Conservation (phyloP, 2,329 filamentous ascomycete species). For the Stylonectria norvegica region DNA sequence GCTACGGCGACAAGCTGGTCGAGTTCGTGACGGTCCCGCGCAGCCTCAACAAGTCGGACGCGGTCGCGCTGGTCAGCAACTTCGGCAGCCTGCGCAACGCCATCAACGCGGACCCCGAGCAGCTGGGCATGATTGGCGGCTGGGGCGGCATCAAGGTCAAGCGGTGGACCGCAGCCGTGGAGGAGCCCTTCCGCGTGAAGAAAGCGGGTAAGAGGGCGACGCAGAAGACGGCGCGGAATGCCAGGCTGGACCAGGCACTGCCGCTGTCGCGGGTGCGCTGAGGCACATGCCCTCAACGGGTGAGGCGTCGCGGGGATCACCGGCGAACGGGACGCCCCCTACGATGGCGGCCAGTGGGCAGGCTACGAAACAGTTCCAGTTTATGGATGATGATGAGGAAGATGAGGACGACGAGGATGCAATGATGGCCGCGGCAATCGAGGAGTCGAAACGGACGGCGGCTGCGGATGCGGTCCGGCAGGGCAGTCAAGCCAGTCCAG, state of each 20-base stretch:
- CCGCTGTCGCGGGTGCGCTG: constrained; percentile 38
- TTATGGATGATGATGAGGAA: constrained; percentile 41
- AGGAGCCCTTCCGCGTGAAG: constrained; percentile 78
- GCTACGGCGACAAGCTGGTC: constrained; percentile 80
- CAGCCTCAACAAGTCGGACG: constrained; percentile 91
- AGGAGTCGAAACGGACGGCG: constrained; percentile 43
- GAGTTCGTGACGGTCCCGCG: constrained; percentile 91
- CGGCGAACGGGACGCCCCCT: constrained; percentile 12
- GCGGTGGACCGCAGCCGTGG: constrained; percentile 75
- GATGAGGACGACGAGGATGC: constrained; percentile 49
- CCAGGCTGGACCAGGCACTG: constrained; percentile 37
- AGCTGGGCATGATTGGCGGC: constrained; percentile 78
- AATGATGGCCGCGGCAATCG: constrained; percentile 46
- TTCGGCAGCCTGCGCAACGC: constrained; percentile 88
- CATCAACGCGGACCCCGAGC: constrained; percentile 82
- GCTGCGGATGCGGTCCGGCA: constrained; percentile 24
- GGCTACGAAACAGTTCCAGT: constrained; percentile 35
- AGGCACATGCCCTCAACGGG: constrained; percentile 35
- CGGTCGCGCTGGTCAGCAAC: constrained; percentile 81
- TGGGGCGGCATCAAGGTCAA: constrained; percentile 97
- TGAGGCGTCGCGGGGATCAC: constrained; percentile 16
- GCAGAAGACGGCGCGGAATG: constrained; percentile 24
- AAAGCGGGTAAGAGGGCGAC: constrained; percentile 56
- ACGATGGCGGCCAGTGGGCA: constrained; percentile 7
- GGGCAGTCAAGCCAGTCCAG: constrained; percentile 12